phyloP scores from a whole-genome alignment of 148 eudicot genomes.

The Heliosperma pusillum region DNA sequence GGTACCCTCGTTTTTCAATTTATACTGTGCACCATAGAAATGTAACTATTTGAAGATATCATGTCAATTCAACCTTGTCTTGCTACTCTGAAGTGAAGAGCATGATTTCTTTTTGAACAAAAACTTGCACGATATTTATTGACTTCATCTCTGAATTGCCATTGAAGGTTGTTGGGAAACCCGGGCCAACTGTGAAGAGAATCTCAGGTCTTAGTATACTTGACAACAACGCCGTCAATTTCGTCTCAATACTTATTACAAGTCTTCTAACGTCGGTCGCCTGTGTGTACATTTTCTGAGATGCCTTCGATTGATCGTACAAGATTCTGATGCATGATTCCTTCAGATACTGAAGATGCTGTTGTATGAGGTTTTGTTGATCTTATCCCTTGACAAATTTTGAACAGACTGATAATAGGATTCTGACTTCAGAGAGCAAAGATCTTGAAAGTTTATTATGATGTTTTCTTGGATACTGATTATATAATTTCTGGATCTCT shows the following conservation, averaged over 20 bases:
- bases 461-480: background rate
- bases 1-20: background rate
- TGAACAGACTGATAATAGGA: background rate
- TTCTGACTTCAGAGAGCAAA: background rate
- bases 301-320: background rate
- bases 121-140: background rate
- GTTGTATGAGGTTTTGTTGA: conserved; percentile 11
- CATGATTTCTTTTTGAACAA: background rate
- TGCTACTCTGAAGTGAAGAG: background rate
- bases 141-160: background rate
- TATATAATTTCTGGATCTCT: background rate
- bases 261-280: conserved; percentile 34
- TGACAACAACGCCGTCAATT: conserved; percentile 44
- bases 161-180: conserved; percentile 43
- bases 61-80: background rate
- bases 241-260: conserved; percentile 37
- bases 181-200: conserved; percentile 42
- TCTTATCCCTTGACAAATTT: background rate
- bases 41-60: background rate
- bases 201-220: conserved; percentile 37
- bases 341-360: background rate
- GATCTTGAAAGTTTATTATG: background rate
- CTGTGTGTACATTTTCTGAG: conserved; percentile 35
- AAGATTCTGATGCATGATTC: background rate
- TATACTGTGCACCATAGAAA: background rate